phyloP scores from a whole-genome alignment of 768 basidiomycete genomes.

The Trametes villosa region DNA sequence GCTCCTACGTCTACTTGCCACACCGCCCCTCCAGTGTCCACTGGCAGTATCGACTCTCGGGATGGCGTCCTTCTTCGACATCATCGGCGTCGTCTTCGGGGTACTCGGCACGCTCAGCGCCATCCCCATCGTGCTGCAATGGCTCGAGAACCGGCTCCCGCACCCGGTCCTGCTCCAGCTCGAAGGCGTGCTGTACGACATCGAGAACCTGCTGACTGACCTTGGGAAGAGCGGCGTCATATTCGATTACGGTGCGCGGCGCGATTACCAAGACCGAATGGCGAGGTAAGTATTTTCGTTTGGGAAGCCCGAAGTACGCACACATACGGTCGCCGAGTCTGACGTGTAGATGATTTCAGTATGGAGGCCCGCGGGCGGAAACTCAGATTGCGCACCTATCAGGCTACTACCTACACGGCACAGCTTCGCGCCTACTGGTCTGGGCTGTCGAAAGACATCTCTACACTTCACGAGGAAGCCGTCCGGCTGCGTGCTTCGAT shows the following conservation, averaged over 20 bases:
- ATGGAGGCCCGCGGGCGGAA: neutral
- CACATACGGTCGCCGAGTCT: no score
- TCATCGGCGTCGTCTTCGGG: neutral
- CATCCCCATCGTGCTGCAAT: neutral
- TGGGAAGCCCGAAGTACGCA: no score
- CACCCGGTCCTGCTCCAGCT: neutral
- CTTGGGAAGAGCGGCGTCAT: neutral
- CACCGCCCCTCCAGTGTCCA: no score
- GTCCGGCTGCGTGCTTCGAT: neutral
- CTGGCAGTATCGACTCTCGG: no score
- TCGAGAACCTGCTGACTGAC: neutral
- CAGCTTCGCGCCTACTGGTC: neutral
- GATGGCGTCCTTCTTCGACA: neutral
- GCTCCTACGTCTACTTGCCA: no score
- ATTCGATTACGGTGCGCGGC: neutral
- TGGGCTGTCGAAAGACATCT: neutral
- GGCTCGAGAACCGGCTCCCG: slow-evolving; percentile 3
- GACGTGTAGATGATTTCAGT: neutral
- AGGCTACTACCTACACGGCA: neutral
- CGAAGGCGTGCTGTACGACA: neutral
- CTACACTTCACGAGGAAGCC: neutral
- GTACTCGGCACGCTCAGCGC: neutral
- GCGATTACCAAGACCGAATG: neutral
- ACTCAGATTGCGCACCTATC: neutral
- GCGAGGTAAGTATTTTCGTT: neutral